phyloP scores from a whole-genome alignment of 2,329 filamentous ascomycete genomes.

The Colletotrichum tabaci region DNA sequence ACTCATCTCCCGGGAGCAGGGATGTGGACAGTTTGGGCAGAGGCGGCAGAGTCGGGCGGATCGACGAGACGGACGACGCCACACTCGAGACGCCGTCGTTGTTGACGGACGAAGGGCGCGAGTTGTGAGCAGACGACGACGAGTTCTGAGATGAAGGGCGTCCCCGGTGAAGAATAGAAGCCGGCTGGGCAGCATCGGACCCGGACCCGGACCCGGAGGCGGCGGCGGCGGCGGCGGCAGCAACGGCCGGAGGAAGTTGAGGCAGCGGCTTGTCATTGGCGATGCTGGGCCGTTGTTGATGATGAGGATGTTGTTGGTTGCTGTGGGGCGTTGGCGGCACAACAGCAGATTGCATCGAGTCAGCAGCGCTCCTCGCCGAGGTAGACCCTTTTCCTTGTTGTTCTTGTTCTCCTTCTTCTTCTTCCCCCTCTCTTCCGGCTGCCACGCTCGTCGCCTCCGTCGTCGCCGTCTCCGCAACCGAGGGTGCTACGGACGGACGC shows the following conservation, averaged over 20 bases:
- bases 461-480: constrained; percentile 50
- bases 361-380: constrained; percentile 54
- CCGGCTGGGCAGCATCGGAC: neutral
- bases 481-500: constrained; percentile 49
- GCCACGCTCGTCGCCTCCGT: constrained; percentile 57
- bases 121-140: constrained; percentile 56
- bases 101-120: constrained; percentile 60
- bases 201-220: no score
- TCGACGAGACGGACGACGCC: constrained; percentile 63
- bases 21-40: constrained; percentile 72
- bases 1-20: constrained; percentile 63
- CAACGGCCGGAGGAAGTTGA: constrained; percentile 71
- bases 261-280: constrained; percentile 77
- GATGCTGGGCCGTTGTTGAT: constrained; percentile 56
- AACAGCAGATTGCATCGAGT: constrained; percentile 45
- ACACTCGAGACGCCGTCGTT: constrained; percentile 60
- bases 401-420: no score
- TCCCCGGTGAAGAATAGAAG: constrained; percentile 39
- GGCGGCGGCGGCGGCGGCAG: constrained; percentile 38
- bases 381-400: no score
- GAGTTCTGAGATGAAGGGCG: constrained; percentile 38
- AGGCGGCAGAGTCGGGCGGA: constrained; percentile 66
- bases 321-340: constrained; percentile 48
- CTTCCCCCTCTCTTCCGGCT: constrained; percentile 43
- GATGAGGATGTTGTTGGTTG: neutral